Percentiles rank a stretch among this genome's conserved stretches.
Evolutionary conservation across 495 filamentous ascomycete species (phyloP).

Genomic region (Penicillium arizonense): DNA sequence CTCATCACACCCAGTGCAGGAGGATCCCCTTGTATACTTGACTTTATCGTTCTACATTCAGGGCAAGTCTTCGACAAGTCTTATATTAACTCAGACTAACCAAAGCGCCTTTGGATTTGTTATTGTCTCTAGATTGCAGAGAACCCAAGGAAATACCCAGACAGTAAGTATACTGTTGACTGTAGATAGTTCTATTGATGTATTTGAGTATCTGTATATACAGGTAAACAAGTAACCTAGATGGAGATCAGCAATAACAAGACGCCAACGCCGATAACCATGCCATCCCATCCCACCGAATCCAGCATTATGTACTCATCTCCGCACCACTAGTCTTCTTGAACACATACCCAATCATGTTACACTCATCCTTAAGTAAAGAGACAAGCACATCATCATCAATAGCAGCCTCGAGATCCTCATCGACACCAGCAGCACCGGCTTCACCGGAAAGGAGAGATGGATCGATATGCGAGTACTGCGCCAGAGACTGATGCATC

Average conservation of each 20-base stretch:
- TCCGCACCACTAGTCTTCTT: slow-evolving; percentile 51
- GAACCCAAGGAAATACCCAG: no score
- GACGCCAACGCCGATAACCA: not conserved
- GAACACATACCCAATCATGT: slow-evolving; percentile 64
- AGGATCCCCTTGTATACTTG: no score
- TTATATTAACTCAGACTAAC: no score
- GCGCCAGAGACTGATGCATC: slow-evolving; percentile 60
- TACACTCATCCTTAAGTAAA: slow-evolving; percentile 59
- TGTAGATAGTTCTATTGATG: no score
- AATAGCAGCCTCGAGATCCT: slow-evolving; percentile 33
- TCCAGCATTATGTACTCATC: slow-evolving; percentile 8
- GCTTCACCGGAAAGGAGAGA: slow-evolving; percentile 27
- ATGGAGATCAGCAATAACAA: not conserved
- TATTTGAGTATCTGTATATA: no score
- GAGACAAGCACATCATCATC: slow-evolving; percentile 63
- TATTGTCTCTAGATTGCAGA: no score
- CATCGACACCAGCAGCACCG: slow-evolving; percentile 14
- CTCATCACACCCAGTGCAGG: no score
- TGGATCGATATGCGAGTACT: slow-evolving; percentile 67
- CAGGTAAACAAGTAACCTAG: no score
- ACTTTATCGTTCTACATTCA: no score
- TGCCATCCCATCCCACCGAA: not conserved
- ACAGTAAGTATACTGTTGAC: no score
- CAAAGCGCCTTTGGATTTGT: no score
- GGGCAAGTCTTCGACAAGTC: no score